Evolutionary conservation across 139 green algal genomes (phyloP).

Genomic region (Microglena sp.): DNA sequence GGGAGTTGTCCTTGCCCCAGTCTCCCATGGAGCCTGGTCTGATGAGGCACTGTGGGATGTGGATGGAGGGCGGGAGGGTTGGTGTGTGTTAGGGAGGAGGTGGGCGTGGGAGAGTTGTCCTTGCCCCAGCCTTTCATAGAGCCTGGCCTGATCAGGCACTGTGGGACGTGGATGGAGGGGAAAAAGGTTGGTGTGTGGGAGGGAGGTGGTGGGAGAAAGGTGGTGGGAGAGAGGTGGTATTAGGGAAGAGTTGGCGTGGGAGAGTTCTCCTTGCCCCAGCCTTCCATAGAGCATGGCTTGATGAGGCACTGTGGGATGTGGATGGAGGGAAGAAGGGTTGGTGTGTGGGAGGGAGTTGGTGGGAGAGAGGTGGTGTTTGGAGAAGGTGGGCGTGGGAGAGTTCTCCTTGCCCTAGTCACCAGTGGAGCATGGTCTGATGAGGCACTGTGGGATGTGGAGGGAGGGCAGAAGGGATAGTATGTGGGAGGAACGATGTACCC

Average conservation of each 20-base stretch:
- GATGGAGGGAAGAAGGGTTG: too few relatives aligned
- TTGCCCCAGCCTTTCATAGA: constrained; percentile 9
- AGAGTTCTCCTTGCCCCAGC: constrained; percentile 18
- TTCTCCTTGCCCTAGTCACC: constrained; percentile 18
- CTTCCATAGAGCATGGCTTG: not conserved
- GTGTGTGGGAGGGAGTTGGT: too few relatives aligned
- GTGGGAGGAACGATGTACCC: not conserved
- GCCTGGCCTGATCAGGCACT: too few relatives aligned
- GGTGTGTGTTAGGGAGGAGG: not conserved
- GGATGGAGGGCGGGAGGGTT: too few relatives aligned
- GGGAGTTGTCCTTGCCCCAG: constrained; percentile 18
- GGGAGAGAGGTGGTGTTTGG: not conserved
- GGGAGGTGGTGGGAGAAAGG: not conserved
- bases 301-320: too few relatives aligned
- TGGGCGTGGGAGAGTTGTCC: constrained; percentile 1
- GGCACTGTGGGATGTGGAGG: not conserved
- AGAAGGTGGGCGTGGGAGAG: not conserved
- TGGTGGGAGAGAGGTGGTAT: too few relatives aligned
- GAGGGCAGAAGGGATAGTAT: too few relatives aligned
- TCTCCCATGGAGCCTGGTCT: not conserved
- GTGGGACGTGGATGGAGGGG: too few relatives aligned
- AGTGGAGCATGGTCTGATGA: not conserved
- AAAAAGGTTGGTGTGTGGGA: too few relatives aligned
- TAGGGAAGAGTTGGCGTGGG: not conserved
- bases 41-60: too few relatives aligned